Percentiles rank a stretch among this genome's conserved stretches.
Evolutionary conservation across 2,329 filamentous ascomycete species (phyloP).

Genomic region (Aotearoamyces nothofagi): DNA sequence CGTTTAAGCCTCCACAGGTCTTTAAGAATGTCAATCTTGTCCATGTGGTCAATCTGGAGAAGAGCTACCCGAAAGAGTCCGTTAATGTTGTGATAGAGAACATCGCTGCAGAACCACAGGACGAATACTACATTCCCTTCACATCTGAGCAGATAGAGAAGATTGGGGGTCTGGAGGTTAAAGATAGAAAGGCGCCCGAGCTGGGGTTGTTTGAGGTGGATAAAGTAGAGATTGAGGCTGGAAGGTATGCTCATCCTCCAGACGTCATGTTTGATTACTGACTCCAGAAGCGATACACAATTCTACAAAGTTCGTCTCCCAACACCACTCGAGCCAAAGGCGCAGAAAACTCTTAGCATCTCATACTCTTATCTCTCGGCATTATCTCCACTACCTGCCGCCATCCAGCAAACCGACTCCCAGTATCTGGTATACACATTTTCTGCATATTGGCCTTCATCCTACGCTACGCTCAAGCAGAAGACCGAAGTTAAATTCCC

Average conservation of each 20-base stretch:
- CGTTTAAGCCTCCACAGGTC: slow-evolving; percentile 74
- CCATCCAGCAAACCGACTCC: slow-evolving; percentile 69
- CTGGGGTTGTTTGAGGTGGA: slow-evolving; percentile 55
- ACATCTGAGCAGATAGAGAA: slow-evolving; percentile 58
- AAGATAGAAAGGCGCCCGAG: slow-evolving; percentile 70
- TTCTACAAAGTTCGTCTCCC: slow-evolving; percentile 79
- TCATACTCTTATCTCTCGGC: slow-evolving; percentile 68
- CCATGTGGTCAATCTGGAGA: slow-evolving; percentile 81
- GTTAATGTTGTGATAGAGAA: slow-evolving; percentile 95
- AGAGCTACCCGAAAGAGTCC: slow-evolving; percentile 77
- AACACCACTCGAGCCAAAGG: slow-evolving; percentile 56
- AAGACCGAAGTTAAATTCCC: slow-evolving; percentile 94
- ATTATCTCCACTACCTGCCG: slow-evolving; percentile 65
- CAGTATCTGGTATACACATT: slow-evolving; percentile 81
- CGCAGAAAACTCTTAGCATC: slow-evolving; percentile 76
- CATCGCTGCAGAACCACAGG: slow-evolving; percentile 59
- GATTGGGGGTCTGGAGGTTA: slow-evolving; percentile 78
- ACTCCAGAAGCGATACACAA: slow-evolving; percentile 42
- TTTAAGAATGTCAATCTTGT: slow-evolving; percentile 92
- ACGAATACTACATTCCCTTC: slow-evolving; percentile 86
- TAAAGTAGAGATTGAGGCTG: slow-evolving; percentile 44
- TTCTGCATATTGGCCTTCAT: slow-evolving; percentile 70
- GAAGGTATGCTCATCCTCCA: slow-evolving; percentile 29
- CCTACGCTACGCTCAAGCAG: slow-evolving; percentile 78
- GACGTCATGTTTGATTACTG: background rate